phyloP scores from a whole-genome alignment of 2,329 filamentous ascomycete genomes.

The Fusarium sp. region DNA sequence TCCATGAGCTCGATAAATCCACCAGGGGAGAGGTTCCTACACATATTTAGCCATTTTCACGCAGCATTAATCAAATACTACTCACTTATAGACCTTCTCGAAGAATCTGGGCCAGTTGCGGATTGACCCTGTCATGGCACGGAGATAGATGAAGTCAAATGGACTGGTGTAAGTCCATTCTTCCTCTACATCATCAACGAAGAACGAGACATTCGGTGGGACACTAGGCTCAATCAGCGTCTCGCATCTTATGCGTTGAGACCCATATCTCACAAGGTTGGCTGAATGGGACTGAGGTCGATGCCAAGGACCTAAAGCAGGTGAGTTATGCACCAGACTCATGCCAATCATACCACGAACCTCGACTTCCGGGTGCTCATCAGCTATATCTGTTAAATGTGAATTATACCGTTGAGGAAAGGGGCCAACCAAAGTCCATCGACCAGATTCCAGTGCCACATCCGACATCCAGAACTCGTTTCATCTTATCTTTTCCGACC shows the following conservation, averaged over 20 bases:
- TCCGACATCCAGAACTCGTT: conserved; percentile 21
- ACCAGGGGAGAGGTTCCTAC: conserved; percentile 22
- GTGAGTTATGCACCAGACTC: not conserved
- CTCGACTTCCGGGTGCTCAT: conserved; percentile 25
- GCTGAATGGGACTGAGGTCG: conserved; percentile 31
- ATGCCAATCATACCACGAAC: not conserved
- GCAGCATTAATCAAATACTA: too few species aligned
- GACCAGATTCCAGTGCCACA: conserved; percentile 30
- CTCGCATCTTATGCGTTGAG: rapidly evolving
- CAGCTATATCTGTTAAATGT: conserved; percentile 5
- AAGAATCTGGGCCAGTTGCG: conserved; percentile 14
- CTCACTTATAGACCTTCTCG: conserved; percentile 7
- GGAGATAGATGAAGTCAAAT: conserved; percentile 27
- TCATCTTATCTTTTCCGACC: not conserved
- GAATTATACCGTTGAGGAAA: too few species aligned
- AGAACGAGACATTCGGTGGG: conserved; percentile 16
- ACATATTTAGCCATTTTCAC: not conserved
- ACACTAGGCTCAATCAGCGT: conserved; percentile 7
- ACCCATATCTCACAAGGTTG: conserved; percentile 4
- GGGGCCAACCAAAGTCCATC: conserved; percentile 20
- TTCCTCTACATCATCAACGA: conserved; percentile 26
- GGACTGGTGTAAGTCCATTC: conserved; percentile 20
- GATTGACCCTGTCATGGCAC: conserved; percentile 18
- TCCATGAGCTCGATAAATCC: conserved; percentile 27
- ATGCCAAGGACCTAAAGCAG: conserved; percentile 20